A percentile compares a stretch with the other conserved stretches of the same genome.
Evolutionary conservation across 1,284 basidiomycete genomes (phyloP).

Genomic region (Ceratorhiza oryzae-sativae): DNA sequence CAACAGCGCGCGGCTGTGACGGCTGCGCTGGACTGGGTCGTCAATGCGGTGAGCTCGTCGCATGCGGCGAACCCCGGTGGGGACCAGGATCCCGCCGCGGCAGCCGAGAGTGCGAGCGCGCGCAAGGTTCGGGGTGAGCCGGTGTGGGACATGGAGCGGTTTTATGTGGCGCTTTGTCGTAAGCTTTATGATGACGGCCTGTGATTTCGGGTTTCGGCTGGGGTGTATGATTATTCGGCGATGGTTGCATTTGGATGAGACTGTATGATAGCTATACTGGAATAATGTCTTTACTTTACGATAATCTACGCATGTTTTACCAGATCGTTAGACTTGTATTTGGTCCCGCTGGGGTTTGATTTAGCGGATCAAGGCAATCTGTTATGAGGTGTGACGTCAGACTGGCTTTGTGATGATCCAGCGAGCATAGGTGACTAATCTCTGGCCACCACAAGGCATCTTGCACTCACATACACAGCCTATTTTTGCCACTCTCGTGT

Average conservation of each 20-base stretch:
- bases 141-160: slow-evolving; percentile 47
- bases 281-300: no score
- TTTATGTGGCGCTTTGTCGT: slow-evolving; percentile 49
- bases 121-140: slow-evolving; percentile 2
- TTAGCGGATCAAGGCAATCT: not conserved
- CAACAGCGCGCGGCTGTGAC: slow-evolving; percentile 19
- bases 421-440: no score
- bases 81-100: slow-evolving; percentile 13
- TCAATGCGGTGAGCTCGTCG: slow-evolving; percentile 19
- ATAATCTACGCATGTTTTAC: not conserved
- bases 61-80: slow-evolving; percentile 36
- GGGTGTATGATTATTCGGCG: not conserved
- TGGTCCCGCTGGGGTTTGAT: not conserved
- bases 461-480: no score
- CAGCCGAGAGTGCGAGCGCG: not conserved
- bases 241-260: not conserved
- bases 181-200: slow-evolving; percentile 51
- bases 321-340: not conserved
- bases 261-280: not conserved
- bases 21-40: slow-evolving; percentile 34
- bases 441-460: no score
- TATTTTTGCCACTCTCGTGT: no score
- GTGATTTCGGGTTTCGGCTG: no score
- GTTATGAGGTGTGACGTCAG: not conserved
- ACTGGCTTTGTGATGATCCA: not conserved